phyloP scores from a whole-genome alignment of 345 rosid species.

The Bruguiera gymnorhiza region DNA sequence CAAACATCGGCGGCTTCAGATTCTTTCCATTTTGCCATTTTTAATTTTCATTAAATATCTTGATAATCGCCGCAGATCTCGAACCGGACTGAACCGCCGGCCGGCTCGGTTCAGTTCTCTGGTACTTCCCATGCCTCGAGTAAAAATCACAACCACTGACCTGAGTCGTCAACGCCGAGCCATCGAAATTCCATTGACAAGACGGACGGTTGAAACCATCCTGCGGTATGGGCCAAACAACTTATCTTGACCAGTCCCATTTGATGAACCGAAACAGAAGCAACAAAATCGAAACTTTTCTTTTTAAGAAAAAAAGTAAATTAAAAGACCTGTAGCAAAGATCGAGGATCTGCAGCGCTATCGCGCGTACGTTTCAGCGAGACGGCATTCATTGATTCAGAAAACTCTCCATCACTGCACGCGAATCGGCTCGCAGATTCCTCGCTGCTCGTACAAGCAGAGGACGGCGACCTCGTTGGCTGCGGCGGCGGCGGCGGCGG shows the following conservation, averaged over 20 bases:
- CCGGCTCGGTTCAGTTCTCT: slow-evolving; percentile 12
- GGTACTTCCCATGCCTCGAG: slow-evolving; percentile 17
- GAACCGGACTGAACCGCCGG: neutral
- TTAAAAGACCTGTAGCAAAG: neutral
- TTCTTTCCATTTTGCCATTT: neutral
- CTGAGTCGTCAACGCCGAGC: neutral
- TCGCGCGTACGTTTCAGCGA: neutral
- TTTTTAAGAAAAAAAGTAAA: neutral
- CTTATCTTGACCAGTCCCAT: no score
- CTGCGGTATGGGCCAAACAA: slow-evolving; percentile 8
- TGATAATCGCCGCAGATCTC: slow-evolving; percentile 16
- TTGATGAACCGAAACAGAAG: no score
- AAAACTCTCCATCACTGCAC: neutral
- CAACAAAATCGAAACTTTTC: no score
- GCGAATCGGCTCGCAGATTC: slow-evolving; percentile 9
- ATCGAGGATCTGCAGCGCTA: slow-evolving; percentile 29
- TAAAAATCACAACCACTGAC: neutral
- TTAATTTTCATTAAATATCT: neutral
- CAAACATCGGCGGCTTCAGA: slow-evolving; percentile 12
- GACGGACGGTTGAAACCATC: slow-evolving; percentile 13
- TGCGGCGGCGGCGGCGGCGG: slow-evolving; percentile 36
- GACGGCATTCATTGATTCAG: slow-evolving; percentile 9
- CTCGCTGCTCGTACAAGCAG: slow-evolving; percentile 29
- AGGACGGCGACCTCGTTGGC: slow-evolving; percentile 28
- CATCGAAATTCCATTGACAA: slow-evolving; percentile 14